Evolutionary conservation across 352 stramenopile genomes (phyloP), one percentile per base, ranked within the genome.

Genomic region (Aphanomyces euteiches): DNA sequence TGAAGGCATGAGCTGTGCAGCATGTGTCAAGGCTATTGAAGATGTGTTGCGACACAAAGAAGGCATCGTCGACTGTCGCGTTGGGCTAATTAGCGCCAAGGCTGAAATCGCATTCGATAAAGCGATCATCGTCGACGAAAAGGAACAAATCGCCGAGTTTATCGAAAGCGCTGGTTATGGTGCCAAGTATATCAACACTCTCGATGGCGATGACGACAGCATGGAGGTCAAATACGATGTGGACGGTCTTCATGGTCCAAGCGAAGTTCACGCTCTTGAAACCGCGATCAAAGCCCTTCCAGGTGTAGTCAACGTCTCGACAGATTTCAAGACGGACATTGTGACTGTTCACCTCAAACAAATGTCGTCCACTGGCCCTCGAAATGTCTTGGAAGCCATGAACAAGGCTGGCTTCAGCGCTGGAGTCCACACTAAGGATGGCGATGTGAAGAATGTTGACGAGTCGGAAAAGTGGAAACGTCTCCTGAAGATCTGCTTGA

Each of bases 21-120:
- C 87, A 7, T 95, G 87, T 67, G 87, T 93, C 61, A 95, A 95
- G 74, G 82, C 83, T 63, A 93, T 95, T 48, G 85, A 95, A 78
- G 84, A 93, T 66, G 78, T 88, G 36, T 41, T 95, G 61, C 77
- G 75, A 64, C 83, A 88, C 56, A 69, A 75, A 47, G 67, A 76
- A 10, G 87, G 87, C 36, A 86, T 95, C 40, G 41, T 92, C 21
- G 78, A 93, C 64, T 92, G 83, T 50, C 85, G 86, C 59, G 86
- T 95, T 38, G 87, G 87, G 0, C 76, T 95, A 50, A 93, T 95
- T 72, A 90, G 82, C 60, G 84, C 92, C 72, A 95, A 93, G 75
- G 87, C 87, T 28, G 87, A 95, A 48, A 76, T 95, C 40, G 73
- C 87, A 8, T 95, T 95, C 71, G 85, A 93, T 60, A 80, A 78